Evolutionary conservation across 2,329 filamentous ascomycete genomes (phyloP).

Genomic region (Pseudocercospora pini-densiflorae): DNA sequence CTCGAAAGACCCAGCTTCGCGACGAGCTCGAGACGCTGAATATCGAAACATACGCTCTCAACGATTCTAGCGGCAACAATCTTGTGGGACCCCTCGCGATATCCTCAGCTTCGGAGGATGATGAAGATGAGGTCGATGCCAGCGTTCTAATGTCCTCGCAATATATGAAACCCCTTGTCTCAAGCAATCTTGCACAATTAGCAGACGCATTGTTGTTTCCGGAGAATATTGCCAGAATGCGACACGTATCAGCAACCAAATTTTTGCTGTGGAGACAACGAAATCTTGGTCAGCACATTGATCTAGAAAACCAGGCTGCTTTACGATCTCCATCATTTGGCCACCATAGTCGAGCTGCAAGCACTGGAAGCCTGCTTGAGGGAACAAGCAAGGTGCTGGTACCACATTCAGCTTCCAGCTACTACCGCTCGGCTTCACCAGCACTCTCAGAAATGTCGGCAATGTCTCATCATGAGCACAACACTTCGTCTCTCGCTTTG

Average conservation of each 20-base stretch:
- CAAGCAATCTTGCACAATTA: constrained; percentile 73
- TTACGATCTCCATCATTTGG: constrained; percentile 30
- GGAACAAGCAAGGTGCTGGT: constrained; percentile 40
- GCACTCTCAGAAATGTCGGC: constrained; percentile 26
- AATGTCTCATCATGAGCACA: constrained; percentile 18
- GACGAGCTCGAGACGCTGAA: constrained; percentile 20
- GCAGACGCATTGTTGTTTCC: constrained; percentile 77
- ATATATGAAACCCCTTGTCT: constrained; percentile 78
- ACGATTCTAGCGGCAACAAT: background rate
- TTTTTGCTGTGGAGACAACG: constrained; percentile 69
- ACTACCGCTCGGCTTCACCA: constrained; percentile 42
- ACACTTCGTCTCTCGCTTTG: constrained; percentile 55
- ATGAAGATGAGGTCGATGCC: constrained; percentile 86
- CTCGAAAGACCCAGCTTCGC: constrained; percentile 25
- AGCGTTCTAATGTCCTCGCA: constrained; percentile 91
- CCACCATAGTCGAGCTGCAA: constrained; percentile 30
- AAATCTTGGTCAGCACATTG: constrained; percentile 36
- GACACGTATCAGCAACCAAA: constrained; percentile 82
- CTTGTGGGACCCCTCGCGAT: constrained; percentile 66
- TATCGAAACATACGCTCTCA: constrained; percentile 22
- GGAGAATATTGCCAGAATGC: constrained; percentile 78
- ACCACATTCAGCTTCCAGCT: constrained; percentile 37
- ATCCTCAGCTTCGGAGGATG: constrained; percentile 72
- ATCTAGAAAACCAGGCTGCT: constrained; percentile 33
- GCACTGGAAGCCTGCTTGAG: constrained; percentile 33